phyloP scores from a whole-genome alignment of 805 yeast genomes.

The Metschnikowia kofuensis region DNA sequence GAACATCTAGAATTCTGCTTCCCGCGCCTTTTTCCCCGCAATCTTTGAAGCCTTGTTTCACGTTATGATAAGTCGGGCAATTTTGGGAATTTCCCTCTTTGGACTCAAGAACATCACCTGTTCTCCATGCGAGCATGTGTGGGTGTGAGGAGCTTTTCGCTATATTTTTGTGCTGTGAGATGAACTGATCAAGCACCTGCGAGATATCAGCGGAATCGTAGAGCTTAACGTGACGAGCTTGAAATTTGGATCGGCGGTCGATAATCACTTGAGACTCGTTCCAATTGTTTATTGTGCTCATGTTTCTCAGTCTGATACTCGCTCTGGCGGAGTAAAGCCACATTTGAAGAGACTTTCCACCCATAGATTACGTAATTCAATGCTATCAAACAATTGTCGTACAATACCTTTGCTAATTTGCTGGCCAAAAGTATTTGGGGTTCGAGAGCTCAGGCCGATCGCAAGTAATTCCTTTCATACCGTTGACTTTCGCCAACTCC shows the following conservation, averaged over 20 bases:
- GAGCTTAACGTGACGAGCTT: constrained; percentile 54
- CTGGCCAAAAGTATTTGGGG: too few relatives aligned
- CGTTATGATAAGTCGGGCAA: constrained; percentile 16
- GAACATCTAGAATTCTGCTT: constrained; percentile 46
- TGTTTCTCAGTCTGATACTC: neutral
- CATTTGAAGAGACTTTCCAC: neutral
- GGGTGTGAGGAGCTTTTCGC: constrained; percentile 63
- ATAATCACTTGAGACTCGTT: constrained; percentile 26
- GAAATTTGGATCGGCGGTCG: constrained; percentile 64
- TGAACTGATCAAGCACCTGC: constrained; percentile 38
- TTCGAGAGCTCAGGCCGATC: too few relatives aligned
- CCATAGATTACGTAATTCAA: too few relatives aligned
- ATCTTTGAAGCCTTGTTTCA: constrained; percentile 63
- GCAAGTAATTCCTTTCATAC: too few relatives aligned
- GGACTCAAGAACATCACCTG: constrained; percentile 25
- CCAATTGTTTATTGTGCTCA: constrained; percentile 24
- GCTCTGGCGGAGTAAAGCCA: neutral
- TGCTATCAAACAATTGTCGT: too few relatives aligned
- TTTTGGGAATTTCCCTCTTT: neutral
- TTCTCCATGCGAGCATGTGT: constrained; percentile 72
- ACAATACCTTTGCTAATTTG: too few relatives aligned
- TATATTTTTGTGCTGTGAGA: constrained; percentile 45
- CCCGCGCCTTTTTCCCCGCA: constrained; percentile 81
- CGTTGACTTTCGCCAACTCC: too few relatives aligned
- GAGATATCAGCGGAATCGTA: constrained; percentile 41